Conservation (phyloP, 73 alveolate species). For the Diophrys sp. region DNA sequence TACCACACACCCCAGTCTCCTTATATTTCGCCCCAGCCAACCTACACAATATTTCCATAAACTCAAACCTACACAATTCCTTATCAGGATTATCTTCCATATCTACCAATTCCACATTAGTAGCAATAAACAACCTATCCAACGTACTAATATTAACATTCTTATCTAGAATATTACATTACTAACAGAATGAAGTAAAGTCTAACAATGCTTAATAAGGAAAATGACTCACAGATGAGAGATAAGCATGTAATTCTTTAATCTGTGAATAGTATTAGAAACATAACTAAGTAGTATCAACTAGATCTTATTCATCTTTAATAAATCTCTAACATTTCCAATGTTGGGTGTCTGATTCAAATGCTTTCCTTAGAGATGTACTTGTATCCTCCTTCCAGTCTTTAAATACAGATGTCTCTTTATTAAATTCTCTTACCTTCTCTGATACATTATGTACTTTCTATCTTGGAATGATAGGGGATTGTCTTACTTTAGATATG, state of each 20-base stretch:
- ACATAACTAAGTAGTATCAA: not conserved
- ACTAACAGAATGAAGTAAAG: not conserved
- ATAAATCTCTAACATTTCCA: constrained; percentile 42
- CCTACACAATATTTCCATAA: constrained; percentile 24
- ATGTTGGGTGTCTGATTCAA: constrained; percentile 3
- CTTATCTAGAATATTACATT: constrained; percentile 40
- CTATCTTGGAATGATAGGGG: no score
- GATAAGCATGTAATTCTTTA: constrained; percentile 3
- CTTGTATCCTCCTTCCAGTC: constrained; percentile 59
- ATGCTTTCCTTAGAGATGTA: constrained; percentile 13
- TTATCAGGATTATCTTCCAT: constrained; percentile 53
- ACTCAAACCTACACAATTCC: constrained; percentile 50
- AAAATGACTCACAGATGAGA: constrained; percentile 5
- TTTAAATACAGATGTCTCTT: constrained; percentile 30
- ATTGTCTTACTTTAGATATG: no score
- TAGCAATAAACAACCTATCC: constrained; percentile 55
- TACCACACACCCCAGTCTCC: constrained; percentile 20
- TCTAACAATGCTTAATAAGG: constrained; percentile 23
- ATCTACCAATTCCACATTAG: constrained; percentile 45
- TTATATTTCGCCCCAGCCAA: constrained; percentile 11
- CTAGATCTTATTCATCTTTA: constrained; percentile 51
- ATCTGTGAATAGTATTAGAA: not conserved
- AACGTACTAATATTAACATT: constrained; percentile 20
- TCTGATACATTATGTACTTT: not conserved
- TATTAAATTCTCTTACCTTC: constrained; percentile 5